phyloP scores from a whole-genome alignment of 225 moss, liverwort and hornwort species.

The Lunularia cruciata region DNA sequence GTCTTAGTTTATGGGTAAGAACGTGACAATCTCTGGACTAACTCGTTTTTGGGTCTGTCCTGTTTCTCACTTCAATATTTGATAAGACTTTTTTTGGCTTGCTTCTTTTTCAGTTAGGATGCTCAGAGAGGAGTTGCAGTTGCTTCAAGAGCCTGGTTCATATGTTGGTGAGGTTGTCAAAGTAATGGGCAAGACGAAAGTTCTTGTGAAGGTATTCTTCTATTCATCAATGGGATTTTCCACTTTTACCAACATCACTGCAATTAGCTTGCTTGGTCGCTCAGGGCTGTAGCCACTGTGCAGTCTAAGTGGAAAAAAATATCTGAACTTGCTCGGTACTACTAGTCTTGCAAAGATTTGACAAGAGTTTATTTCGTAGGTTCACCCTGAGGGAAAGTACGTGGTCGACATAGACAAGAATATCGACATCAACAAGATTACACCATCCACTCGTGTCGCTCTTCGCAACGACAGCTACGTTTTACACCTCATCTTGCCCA shows the following conservation, averaged over 20 bases:
- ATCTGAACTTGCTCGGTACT: background rate
- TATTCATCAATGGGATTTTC: too few relatives aligned
- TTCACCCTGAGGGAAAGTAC: conserved; percentile 98
- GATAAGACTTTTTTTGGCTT: background rate
- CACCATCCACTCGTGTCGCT: conserved; percentile 89
- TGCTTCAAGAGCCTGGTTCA: conserved; percentile 96
- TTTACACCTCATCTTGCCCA: conserved; percentile 88
- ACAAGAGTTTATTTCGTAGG: conserved; percentile 43
- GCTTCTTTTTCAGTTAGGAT: conserved; percentile 63
- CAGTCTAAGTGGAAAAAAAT: too few relatives aligned
- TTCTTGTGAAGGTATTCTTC: conserved; percentile 81
- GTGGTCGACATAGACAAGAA: conserved; percentile 98
- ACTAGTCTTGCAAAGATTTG: background rate
- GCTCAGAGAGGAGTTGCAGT: conserved; percentile 95
- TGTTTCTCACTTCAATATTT: too few relatives aligned
- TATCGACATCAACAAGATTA: conserved; percentile 97
- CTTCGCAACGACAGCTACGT: conserved; percentile 99
- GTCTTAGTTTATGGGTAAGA: too few relatives aligned
- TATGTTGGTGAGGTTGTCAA: conserved; percentile 99
- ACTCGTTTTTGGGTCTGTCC: too few relatives aligned
- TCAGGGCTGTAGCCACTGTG: too few relatives aligned
- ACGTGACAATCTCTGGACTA: too few relatives aligned
- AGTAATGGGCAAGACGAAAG: conserved; percentile 99
- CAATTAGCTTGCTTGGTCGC: background rate
- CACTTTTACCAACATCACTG: background rate